Evolutionary conservation across 495 filamentous ascomycete genomes (phyloP), one percentile per base, ranked within the genome.

Genomic region (Podospora sp.): DNA sequence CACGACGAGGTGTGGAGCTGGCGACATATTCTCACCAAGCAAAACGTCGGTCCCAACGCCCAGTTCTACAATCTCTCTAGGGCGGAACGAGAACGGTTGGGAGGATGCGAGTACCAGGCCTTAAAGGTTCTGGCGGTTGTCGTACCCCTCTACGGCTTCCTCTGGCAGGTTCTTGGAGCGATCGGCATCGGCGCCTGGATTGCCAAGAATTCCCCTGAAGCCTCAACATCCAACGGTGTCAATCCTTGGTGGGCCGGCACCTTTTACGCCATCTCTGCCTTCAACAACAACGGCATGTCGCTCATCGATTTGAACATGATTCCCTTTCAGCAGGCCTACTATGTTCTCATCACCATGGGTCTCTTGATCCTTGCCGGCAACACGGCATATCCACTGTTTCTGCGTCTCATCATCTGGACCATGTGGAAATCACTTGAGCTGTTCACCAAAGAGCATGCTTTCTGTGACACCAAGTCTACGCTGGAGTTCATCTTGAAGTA

Each of bases 281-380:
- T 97, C 76, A 93, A 91, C 69, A 97, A 96, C 73, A 90, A 85
- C 22, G 93, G 93, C 22, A 94, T 97, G 92, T 87, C 87, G 21
- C 85, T 97, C 35, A 76, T 97, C 51, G 92, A 96, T 76, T 81
- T 85, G 21, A 96, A 96, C 69, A 92, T 96, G 89, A 84, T 86
- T 6, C 86, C 88, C 0, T 92, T 90, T 71, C 85, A 90, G 72
- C 80, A 78, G 0, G 82, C 84, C 6, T 78, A 84, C 74, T 96
- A 92, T 72, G 85, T 92, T 8, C 81, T 97, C 12, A 76, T 96
- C 21, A 90, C 89, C 16, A 90, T 94, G 87, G 85, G 85, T 36
- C 74, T 91, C 18, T 76, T 96, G 68, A 95, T 95, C 65, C 82
- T 97, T 14, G 91, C 91, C 8, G 93, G 93, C 21, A 97, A 96